phyloP scores from a whole-genome alignment of 805 yeast genomes.

The Candida piceae region DNA sequence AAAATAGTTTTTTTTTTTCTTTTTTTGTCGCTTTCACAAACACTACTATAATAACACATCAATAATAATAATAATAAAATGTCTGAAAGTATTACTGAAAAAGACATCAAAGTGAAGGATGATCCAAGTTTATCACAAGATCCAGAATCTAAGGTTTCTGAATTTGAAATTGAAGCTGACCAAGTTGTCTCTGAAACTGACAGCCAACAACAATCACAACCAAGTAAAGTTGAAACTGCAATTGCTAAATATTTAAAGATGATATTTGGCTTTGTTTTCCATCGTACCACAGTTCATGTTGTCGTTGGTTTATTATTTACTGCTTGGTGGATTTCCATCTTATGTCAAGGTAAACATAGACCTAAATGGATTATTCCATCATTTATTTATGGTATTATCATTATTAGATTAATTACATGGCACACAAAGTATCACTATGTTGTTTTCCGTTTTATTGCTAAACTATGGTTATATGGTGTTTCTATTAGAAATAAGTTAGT shows the following conservation, averaged over 20 bases:
- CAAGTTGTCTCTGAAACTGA: not conserved
- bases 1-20: not conserved
- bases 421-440: slow-evolving; percentile 27
- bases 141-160: slow-evolving; percentile 1
- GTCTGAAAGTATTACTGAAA: not conserved
- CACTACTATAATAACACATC: too few relatives aligned
- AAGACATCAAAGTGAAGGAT: too few relatives aligned
- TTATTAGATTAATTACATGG: slow-evolving; percentile 41
- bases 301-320: slow-evolving; percentile 11
- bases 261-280: slow-evolving; percentile 1
- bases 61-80: too few relatives aligned
- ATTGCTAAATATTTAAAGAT: not conserved
- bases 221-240: not conserved
- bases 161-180: slow-evolving; percentile 2
- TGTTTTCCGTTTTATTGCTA: slow-evolving; percentile 15
- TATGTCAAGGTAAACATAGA: slow-evolving; percentile 38
- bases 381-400: slow-evolving; percentile 35
- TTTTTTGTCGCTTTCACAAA: not conserved
- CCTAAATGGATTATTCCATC: slow-evolving; percentile 45
- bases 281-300: slow-evolving; percentile 3
- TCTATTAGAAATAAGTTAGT: slow-evolving; percentile 34
- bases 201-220: not conserved
- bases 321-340: slow-evolving; percentile 40
- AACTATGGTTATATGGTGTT: slow-evolving; percentile 29
- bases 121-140: not conserved